These are phyloP conservation scores for Podila minutissima DNA, from an alignment of 192 early-diverging fungal genomes.

Conservation along the genomic window DNA sequence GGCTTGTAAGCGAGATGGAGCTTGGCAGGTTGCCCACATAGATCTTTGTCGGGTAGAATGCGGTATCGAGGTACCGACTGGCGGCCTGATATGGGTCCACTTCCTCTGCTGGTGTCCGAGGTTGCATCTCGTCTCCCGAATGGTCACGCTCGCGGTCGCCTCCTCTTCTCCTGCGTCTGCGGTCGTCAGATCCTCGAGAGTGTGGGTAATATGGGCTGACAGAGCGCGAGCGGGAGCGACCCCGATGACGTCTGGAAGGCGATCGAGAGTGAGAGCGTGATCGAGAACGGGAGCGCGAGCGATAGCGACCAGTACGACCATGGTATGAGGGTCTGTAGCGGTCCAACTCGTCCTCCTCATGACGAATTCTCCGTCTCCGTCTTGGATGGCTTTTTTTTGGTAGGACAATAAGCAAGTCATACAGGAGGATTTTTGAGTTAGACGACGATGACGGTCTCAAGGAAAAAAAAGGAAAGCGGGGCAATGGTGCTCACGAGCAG, in stretches of 20 bases:
- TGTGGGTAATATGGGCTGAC: conserved; percentile 37
- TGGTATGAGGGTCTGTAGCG: conserved; percentile 14
- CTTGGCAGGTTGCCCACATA: conserved; percentile 58
- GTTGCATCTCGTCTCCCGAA: conserved; percentile 27
- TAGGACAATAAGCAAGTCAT: neutral
- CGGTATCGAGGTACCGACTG: conserved; percentile 60
- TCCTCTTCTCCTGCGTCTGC: conserved; percentile 30
- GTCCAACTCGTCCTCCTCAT: conserved; percentile 28
- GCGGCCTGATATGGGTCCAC: conserved; percentile 53
- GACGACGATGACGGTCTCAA: neutral
- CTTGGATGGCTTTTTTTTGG: conserved; percentile 23
- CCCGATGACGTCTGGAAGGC: conserved; percentile 17
- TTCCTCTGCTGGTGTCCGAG: conserved; percentile 19
- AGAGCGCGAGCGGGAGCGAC: conserved; percentile 39
- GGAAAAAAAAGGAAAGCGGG: neutral
- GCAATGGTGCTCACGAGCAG: neutral
- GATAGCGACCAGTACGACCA: conserved; percentile 18
- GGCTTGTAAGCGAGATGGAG: conserved; percentile 30
- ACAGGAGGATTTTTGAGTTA: neutral
- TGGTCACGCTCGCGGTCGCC: conserved; percentile 23
- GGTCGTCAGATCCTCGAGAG: conserved; percentile 12
- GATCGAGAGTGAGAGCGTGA: conserved; percentile 36
- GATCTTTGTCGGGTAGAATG: conserved; percentile 62
- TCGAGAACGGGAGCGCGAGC: conserved; percentile 22
- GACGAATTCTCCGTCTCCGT: conserved; percentile 28